Base-by-base conservation (phyloP, 2,329 filamentous ascomycete genomes). In the Aspergillus terreus region DNA sequence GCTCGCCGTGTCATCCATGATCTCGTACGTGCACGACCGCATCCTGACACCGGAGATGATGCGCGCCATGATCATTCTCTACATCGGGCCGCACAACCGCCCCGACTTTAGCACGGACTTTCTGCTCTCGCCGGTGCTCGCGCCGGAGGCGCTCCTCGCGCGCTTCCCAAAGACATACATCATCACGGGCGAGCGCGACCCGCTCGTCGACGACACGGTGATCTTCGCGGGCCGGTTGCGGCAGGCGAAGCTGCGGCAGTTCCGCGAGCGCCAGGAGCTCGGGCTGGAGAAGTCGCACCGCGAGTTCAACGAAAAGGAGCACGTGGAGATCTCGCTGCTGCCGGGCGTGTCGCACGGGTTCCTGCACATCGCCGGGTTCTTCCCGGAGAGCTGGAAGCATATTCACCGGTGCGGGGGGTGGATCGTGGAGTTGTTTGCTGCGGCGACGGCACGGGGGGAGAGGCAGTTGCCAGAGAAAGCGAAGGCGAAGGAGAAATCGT, bases 31-130 rank as follows among this genome's bases (percentile, higher is more conserved):
- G 71, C 94, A 95, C 69, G 94, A 99, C 70, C 87, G 94, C 25
- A 88, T 99, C 25, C 79, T 99, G 12, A 92, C 90, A 0, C 92
- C 94, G 0, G 94, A 99, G 71, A 96, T 97, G 90, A 96, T 97
- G 87, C 88, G 94, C 30, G 90, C 92, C 57, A 97, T 99, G 92
- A 96, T 99, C 58, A 95, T 99, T 58, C 79, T 99, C 4, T 99
- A 99, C 69, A 88, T 99, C 50, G 94, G 94, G 0, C 91, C 92
- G 0, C 88, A 96, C 67, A 90, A 94, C 69, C 86, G 92, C 1
- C 94, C 94, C 0, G 91, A 97, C 67, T 97, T 99, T 69, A 84
- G 84, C 25, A 90, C 88, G 6, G 92, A 99, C 70, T 96, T 91
- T 67, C 81, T 96, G 0, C 82, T 99, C 2, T 95, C 89, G 0